phyloP scores from a whole-genome alignment of 441 rosid species.

The Pelargonium cotyledonis region DNA sequence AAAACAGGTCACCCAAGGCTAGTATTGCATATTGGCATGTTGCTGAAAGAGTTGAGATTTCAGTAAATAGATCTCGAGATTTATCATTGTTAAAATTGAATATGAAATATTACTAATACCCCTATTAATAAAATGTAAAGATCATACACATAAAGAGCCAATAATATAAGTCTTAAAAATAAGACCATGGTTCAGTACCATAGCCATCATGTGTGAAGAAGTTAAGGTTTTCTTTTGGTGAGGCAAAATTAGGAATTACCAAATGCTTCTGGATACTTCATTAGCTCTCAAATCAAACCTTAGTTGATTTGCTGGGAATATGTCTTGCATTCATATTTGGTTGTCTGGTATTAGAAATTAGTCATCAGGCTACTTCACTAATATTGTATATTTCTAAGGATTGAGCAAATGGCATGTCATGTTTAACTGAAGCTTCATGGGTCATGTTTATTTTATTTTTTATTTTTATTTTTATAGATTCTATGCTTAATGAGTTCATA shows the following conservation, averaged over 20 bases:
- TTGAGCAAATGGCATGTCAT: neutral
- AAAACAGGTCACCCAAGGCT: slow-evolving; percentile 8
- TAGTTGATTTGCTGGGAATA: neutral
- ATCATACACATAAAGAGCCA: neutral
- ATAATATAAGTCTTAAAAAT: neutral
- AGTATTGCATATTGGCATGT: slow-evolving; percentile 1
- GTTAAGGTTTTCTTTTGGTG: neutral
- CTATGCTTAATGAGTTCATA: neutral
- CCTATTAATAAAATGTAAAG: neutral
- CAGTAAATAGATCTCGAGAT: too few species aligned
- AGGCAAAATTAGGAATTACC: neutral
- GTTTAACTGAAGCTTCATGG: neutral
- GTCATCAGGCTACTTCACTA: neutral
- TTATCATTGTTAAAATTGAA: too few species aligned
- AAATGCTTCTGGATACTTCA: neutral
- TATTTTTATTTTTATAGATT: neutral
- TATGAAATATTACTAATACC: too few species aligned
- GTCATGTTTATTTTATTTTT: neutral
- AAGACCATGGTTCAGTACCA: neutral
- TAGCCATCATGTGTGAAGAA: neutral
- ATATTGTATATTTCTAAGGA: neutral
- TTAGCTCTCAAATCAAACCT: neutral
- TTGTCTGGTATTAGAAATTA: neutral
- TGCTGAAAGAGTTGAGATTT: slow-evolving; percentile 5
- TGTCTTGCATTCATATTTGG: neutral